Evolutionary conservation across 1,284 basidiomycete species (phyloP), one percentile per base, ranked within the genome.

Genomic region (Malassezia obtusa): DNA sequence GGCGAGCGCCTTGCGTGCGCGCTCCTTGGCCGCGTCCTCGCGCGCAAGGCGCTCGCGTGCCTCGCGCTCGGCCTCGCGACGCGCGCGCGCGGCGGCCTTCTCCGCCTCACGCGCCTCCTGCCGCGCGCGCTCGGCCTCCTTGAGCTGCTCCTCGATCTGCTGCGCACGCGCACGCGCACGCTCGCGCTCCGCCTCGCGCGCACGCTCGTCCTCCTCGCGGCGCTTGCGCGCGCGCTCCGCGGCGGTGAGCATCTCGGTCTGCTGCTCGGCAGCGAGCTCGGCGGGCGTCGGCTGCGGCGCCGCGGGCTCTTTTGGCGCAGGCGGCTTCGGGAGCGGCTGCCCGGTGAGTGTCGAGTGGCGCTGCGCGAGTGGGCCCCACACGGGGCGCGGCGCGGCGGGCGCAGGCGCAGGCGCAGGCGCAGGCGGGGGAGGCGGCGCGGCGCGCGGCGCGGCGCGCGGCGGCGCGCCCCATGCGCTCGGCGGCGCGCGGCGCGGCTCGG

Each of bases 181-280:
- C 45, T 70, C 64, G 14, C 59, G 64, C 50, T 71, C 61, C 3
- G 61, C 62, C 32, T 60, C 49, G 33, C 68, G 57, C 12, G 52
- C 55, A 12, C 50, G 55, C 50, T 71, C 68, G 36, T 71, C 68
- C 36, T 71, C 67, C 32, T 71, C 58, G 15, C 68, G 62, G 25
- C 70, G 60, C 51, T 60, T 65, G 12, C 70, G 59, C 5, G 70
- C 70, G 14, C 70, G 60, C 49, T 73, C 70, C 5, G 67, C 66
- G 31, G 70, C 61, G 19, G 65, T 63, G 19, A 62, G 52, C 43
- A 69, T 64, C 44, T 72, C 70, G 37, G 37, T 17, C 24, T 65
- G 60, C 26, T 60, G 60, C 9, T 38, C 41, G 9, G 45, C 50
- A 24, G 50, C 51, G 14, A 43, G 30, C 35, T 61, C 64, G 8